A percentile compares a stretch with the other conserved stretches of the same genome.
Evolutionary conservation across 768 basidiomycete genomes (phyloP).

Genomic region (Boletales sp.): DNA sequence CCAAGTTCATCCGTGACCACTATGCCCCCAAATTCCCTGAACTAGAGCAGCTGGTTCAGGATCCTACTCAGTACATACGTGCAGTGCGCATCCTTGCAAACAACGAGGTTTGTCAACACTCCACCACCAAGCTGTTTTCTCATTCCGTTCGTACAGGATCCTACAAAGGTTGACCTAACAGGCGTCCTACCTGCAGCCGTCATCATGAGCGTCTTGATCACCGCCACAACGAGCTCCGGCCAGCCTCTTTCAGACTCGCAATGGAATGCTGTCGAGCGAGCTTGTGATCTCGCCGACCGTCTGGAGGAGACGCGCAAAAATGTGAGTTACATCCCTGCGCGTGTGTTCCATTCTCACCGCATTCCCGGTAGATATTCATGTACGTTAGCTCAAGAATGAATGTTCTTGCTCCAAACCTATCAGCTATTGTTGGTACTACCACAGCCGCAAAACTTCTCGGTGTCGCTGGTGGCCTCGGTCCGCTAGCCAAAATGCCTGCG

Average conservation of each 20-base stretch:
- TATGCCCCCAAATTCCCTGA: conserved; percentile 95
- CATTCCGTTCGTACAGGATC: conserved; percentile 49
- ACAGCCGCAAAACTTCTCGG: conserved; percentile 98
- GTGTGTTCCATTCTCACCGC: conserved; percentile 1
- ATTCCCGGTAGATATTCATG: conserved; percentile 75
- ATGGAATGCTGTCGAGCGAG: conserved; percentile 80
- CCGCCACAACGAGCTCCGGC: conserved; percentile 88
- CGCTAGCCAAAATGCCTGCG: conserved; percentile 89
- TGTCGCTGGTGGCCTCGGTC: conserved; percentile 89
- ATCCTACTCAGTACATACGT: conserved; percentile 88
- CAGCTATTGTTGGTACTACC: conserved; percentile 96
- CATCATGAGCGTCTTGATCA: conserved; percentile 94
- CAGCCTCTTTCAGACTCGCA: conserved; percentile 61
- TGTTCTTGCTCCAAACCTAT: conserved; percentile 96
- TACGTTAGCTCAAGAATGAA: conserved; percentile 99
- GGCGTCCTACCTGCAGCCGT: conserved; percentile 83
- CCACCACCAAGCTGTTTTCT: neutral
- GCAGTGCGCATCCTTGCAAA: conserved; percentile 89
- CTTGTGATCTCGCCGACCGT: conserved; percentile 85
- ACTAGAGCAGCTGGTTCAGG: conserved; percentile 89
- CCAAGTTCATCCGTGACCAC: conserved; percentile 94
- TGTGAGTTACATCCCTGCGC: conserved; percentile 35
- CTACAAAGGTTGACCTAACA: conserved; percentile 79
- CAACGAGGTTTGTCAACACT: conserved; percentile 49
- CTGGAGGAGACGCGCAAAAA: conserved; percentile 88